These are phyloP conservation scores for Ulmus americana DNA, from an alignment of 331 rosid genomes.

Conservation along the genomic window DNA sequence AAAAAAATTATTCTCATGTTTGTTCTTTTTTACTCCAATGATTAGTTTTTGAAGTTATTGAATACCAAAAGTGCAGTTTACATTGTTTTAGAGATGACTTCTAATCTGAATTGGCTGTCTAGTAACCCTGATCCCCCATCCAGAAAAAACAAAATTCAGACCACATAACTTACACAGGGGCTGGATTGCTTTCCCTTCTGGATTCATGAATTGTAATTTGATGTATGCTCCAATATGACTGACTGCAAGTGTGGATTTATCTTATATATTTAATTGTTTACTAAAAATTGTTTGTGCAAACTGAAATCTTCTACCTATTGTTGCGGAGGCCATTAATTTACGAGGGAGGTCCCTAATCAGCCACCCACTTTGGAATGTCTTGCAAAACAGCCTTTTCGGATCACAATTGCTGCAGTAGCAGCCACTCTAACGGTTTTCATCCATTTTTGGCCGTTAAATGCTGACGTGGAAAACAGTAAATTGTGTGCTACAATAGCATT, in stretches of 20 bases:
- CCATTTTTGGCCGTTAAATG: too few species aligned
- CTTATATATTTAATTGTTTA: constrained; percentile 17
- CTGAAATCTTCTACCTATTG: constrained; percentile 9
- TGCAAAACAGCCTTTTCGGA: too few species aligned
- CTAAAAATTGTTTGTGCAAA: constrained; percentile 20
- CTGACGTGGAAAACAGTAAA: too few species aligned
- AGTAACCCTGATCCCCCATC: neutral
- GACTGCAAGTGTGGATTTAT: constrained; percentile 9
- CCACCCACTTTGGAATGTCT: too few species aligned
- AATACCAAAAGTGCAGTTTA: neutral
- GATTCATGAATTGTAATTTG: constrained; percentile 19
- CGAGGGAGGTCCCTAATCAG: too few species aligned
- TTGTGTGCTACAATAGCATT: too few species aligned
- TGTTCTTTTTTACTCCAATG: neutral
- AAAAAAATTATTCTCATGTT: neutral
- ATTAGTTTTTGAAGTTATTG: neutral
- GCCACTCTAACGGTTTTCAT: too few species aligned
- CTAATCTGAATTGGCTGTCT: constrained; percentile 1
- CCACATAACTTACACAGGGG: constrained; percentile 5
- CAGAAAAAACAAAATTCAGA: neutral
- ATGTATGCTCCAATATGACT: neutral
- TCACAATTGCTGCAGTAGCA: too few species aligned
- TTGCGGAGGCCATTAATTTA: too few species aligned
- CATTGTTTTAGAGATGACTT: constrained; percentile 1
- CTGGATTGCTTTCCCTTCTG: constrained; percentile 13